Conservation (phyloP, 176 grass and related monocot genomes). For the Bonia amplexicaulis region DNA sequence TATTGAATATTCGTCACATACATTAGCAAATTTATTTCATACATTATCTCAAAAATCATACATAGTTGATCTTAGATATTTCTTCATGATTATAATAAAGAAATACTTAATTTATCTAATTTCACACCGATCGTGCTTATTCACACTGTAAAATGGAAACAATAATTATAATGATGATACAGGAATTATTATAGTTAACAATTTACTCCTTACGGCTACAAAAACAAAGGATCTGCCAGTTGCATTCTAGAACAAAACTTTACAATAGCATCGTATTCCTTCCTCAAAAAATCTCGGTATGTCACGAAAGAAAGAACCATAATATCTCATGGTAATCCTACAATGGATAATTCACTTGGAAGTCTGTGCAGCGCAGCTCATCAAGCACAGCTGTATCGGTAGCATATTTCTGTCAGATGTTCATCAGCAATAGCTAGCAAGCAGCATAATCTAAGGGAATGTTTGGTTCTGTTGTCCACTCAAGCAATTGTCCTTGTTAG, state of each 20-base stretch:
- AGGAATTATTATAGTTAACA: neutral
- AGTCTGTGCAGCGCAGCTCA: neutral
- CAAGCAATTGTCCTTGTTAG: neutral
- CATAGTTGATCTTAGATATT: neutral
- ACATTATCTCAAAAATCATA: neutral
- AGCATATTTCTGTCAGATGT: neutral
- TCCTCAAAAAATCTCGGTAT: neutral
- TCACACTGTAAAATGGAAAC: neutral
- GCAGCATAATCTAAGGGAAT: neutral
- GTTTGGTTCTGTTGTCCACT: neutral
- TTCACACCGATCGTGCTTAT: neutral
- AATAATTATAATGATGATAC: neutral
- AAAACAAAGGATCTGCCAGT: neutral
- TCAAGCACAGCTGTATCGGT: neutral
- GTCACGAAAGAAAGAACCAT: neutral
- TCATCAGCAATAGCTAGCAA: neutral
- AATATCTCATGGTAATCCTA: neutral
- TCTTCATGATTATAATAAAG: neutral
- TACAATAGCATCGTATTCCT: neutral
- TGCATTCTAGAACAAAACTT: neutral
- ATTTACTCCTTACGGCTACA: neutral
- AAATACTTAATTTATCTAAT: neutral
- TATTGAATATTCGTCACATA: neutral
- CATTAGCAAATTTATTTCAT: neutral
- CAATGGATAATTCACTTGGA: neutral